Conservation (phyloP, 495 filamentous ascomycete species). For the Lepraria neglecta region DNA sequence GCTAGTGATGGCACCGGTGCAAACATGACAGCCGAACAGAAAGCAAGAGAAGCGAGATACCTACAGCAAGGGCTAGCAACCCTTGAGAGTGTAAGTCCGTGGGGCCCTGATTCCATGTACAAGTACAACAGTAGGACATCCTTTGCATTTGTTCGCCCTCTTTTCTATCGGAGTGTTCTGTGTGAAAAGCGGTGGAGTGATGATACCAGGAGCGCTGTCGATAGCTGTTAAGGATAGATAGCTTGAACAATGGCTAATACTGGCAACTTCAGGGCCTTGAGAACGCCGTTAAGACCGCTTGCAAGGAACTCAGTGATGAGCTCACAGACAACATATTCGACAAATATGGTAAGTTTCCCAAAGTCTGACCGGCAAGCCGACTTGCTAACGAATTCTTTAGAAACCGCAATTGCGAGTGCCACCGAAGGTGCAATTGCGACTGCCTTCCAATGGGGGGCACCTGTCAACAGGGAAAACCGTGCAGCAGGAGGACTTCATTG, state of each 20-base stretch:
- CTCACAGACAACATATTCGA: constrained; percentile 43
- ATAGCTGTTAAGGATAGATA: constrained; percentile 6
- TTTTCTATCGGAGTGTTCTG: background rate
- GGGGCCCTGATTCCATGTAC: constrained; percentile 22
- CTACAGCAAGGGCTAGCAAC: constrained; percentile 38
- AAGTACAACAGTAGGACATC: constrained; percentile 25
- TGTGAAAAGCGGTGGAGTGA: background rate
- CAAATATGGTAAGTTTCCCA: constrained; percentile 32
- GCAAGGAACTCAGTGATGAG: constrained; percentile 33
- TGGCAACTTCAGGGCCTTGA: constrained; percentile 30
- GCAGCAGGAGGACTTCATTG: constrained; percentile 44
- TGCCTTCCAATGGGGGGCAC: constrained; percentile 44
- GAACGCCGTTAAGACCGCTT: constrained; percentile 33
- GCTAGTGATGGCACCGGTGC: constrained; percentile 39
- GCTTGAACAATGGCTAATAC: constrained; percentile 15
- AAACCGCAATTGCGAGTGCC: constrained; percentile 32
- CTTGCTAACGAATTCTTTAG: constrained; percentile 27
- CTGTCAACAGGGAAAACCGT: constrained; percentile 34
- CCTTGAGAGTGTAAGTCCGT: constrained; percentile 43
- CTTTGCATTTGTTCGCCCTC: constrained; percentile 12
- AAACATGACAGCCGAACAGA: constrained; percentile 40
- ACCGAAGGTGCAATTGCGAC: constrained; percentile 35
- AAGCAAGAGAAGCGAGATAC: constrained; percentile 35
- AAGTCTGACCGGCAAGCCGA: background rate
- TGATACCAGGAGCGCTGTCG: background rate